Evolutionary conservation across 257 asterid species (phyloP).

Genomic region (Euphrasia confusa): DNA sequence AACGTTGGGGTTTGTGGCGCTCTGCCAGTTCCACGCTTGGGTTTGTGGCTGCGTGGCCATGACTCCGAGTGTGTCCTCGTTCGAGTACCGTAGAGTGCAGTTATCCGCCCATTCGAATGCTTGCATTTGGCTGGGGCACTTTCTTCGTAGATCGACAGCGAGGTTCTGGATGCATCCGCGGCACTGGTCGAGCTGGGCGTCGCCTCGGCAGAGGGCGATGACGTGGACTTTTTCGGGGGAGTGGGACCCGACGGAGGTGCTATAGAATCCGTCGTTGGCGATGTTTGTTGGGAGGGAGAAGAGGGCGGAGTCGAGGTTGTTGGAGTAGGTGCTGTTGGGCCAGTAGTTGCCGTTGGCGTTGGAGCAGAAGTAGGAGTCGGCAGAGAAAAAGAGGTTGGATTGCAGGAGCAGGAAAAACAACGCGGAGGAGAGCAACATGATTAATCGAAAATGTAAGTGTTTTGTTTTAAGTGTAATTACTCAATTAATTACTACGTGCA

Average conservation of each 20-base stretch:
- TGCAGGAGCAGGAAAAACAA: too few species aligned
- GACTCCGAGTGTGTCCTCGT: neutral
- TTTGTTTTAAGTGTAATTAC: too few species aligned
- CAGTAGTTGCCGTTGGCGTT: too few species aligned
- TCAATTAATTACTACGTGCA: too few species aligned
- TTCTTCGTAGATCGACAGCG: neutral
- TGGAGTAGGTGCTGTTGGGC: too few species aligned
- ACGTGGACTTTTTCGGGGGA: constrained; percentile 13
- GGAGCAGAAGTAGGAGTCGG: too few species aligned
- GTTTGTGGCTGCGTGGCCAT: neutral
- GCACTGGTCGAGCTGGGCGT: constrained; percentile 1
- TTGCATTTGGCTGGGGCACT: constrained; percentile 15
- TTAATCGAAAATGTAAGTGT: too few species aligned
- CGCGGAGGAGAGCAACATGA: too few species aligned
- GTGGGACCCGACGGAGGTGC: constrained; percentile 24
- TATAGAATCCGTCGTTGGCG: constrained; percentile 19
- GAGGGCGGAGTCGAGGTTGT: too few species aligned
- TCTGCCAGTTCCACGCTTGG: neutral
- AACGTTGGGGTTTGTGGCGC: constrained; percentile 8
- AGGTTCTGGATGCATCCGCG: constrained; percentile 7
- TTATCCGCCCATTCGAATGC: neutral
- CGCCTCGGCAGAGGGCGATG: constrained; percentile 25
- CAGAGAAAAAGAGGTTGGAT: too few species aligned
- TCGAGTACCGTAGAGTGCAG: neutral
- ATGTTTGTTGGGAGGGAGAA: constrained; percentile 12